Conservation (phyloP, 306 rosid species). For the Prunus salicina region DNA sequence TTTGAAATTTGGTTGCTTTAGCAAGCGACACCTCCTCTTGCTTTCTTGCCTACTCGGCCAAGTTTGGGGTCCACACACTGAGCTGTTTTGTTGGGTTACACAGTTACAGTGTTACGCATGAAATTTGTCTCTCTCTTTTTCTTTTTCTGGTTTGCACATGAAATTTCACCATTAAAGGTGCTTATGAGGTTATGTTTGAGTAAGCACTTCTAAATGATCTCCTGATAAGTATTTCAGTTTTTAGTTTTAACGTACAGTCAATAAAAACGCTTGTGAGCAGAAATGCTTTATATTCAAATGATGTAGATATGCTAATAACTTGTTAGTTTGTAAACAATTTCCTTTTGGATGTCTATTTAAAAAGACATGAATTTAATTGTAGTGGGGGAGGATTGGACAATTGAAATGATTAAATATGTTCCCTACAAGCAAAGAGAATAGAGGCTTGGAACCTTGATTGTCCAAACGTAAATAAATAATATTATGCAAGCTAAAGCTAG, state of each 20-base stretch:
- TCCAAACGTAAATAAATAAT: too few relatives aligned
- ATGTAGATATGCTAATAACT: too few relatives aligned
- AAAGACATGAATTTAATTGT: not conserved
- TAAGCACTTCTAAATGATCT: too few relatives aligned
- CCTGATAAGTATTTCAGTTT: too few relatives aligned
- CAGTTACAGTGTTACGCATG: not conserved
- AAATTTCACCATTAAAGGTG: not conserved
- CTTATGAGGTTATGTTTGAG: not conserved
- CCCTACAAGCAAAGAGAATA: slow-evolving; percentile 34
- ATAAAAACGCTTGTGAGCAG: too few relatives aligned
- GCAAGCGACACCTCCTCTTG: slow-evolving; percentile 17
- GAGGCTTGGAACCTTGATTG: not conserved
- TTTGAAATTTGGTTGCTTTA: not conserved
- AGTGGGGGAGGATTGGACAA: not conserved
- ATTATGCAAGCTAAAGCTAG: not conserved
- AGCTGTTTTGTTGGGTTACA: not conserved
- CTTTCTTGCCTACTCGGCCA: not conserved
- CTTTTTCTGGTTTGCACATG: not conserved
- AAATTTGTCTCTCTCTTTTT: not conserved
- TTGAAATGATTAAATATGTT: slow-evolving; percentile 20
- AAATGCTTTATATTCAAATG: too few relatives aligned
- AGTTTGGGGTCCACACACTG: not conserved
- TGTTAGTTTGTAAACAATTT: too few relatives aligned
- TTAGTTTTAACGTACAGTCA: too few relatives aligned
- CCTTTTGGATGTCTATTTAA: too few relatives aligned